Conservation (phyloP, 371 early-diverging fungal species). For the Lichtheimia ornata region DNA sequence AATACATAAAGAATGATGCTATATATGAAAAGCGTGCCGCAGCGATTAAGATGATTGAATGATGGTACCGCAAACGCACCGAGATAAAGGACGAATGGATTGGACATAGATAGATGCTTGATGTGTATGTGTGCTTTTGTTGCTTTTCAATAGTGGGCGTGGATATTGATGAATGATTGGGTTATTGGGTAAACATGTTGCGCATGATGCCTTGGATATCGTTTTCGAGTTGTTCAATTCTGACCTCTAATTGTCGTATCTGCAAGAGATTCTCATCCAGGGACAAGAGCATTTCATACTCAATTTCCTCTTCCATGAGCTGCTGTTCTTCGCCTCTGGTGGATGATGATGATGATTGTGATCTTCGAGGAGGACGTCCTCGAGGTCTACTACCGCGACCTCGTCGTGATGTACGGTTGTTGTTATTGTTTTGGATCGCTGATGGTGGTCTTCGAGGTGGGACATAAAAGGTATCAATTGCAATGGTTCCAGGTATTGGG, state of each 20-base stretch:
- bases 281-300: constrained; percentile 31
- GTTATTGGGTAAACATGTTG: background rate
- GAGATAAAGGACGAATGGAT: too few relatives aligned
- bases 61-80: background rate
- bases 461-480: background rate
- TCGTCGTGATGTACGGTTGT: too few relatives aligned
- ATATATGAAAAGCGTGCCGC: background rate
- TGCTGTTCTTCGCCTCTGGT: too few relatives aligned
- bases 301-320: constrained; percentile 15
- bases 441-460: background rate
- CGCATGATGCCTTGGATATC: background rate
- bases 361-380: too few relatives aligned
- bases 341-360: too few relatives aligned
- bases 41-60: background rate
- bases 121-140: too few relatives aligned
- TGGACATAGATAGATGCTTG: too few relatives aligned
- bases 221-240: constrained; percentile 26
- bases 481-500: constrained; percentile 6
- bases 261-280: constrained; percentile 38
- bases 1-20: background rate
- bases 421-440: background rate
- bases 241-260: constrained; percentile 30
- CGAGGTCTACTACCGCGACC: too few relatives aligned
- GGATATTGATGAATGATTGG: background rate
- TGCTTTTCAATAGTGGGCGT: background rate